These are phyloP conservation scores for Antitrichia curtipendula DNA, from an alignment of 225 moss, liverwort and hornwort species.

Conservation along the genomic window DNA sequence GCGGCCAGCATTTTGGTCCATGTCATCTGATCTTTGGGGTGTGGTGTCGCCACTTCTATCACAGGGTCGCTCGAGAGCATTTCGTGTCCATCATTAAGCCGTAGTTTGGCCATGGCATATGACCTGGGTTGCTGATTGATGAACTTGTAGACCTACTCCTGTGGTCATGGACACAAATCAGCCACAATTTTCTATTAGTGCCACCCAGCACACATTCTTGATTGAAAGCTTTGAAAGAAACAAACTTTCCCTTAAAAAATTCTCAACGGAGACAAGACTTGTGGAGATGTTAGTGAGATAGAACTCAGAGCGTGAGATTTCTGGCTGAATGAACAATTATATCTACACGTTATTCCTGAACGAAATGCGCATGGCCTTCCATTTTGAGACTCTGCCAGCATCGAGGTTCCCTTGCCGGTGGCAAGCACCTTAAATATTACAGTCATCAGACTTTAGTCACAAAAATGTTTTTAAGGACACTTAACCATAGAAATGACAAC, in stretches of 20 bases:
- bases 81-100: background rate
- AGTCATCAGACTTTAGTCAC: background rate
- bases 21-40: background rate
- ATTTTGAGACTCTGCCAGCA: background rate
- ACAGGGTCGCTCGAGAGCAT: background rate
- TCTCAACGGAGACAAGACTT: background rate
- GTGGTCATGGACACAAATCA: background rate
- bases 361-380: background rate
- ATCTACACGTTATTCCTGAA: background rate
- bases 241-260: too few relatives aligned
- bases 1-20: slow-evolving; percentile 8
- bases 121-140: background rate
- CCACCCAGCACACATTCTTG: background rate
- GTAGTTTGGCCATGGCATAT: slow-evolving; percentile 3
- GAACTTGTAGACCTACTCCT: slow-evolving; percentile 3
- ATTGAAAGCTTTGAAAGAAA: background rate
- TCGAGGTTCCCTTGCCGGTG: background rate
- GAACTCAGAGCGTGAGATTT: background rate
- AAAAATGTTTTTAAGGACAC: background rate
- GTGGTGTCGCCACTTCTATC: background rate
- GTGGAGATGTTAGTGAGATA: background rate
- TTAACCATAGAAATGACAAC: background rate
- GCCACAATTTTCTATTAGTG: background rate
- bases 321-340: background rate
- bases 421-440: background rate